Conservation (phyloP, 768 basidiomycete genomes). For the Coprinellus micaceus region DNA sequence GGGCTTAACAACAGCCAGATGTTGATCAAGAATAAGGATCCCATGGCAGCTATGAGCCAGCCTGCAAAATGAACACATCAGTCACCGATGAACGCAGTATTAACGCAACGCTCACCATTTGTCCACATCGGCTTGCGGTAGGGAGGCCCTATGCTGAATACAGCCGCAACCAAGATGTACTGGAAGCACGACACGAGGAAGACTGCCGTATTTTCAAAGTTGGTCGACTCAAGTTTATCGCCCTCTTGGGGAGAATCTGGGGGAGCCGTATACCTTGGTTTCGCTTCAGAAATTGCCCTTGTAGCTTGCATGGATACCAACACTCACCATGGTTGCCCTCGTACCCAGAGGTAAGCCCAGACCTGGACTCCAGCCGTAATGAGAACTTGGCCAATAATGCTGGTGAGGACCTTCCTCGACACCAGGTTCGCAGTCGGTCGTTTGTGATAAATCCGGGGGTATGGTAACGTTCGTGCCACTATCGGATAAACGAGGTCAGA, state of each 20-base stretch:
- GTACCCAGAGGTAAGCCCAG: conserved; percentile 89
- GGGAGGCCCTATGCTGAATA: conserved; percentile 97
- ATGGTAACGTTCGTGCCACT: conserved; percentile 97
- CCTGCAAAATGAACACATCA: conserved; percentile 37
- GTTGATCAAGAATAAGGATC: conserved; percentile 67
- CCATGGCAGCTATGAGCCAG: conserved; percentile 78
- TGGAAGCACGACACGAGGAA: conserved; percentile 98
- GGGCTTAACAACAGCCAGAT: conserved; percentile 73
- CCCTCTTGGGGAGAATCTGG: conserved; percentile 41
- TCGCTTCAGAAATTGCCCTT: not conserved
- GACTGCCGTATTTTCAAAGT: conserved; percentile 88
- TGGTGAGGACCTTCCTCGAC: conserved; percentile 90
- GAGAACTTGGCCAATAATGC: conserved; percentile 88
- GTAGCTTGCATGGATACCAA: not conserved
- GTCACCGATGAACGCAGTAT: conserved; percentile 5
- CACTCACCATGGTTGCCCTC: conserved; percentile 74
- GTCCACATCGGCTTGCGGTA: conserved; percentile 95
- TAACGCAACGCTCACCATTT: conserved; percentile 60
- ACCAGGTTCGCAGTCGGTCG: conserved; percentile 94
- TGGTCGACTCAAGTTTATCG: conserved; percentile 75
- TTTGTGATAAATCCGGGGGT: conserved; percentile 79
- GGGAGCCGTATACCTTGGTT: conserved; percentile 76
- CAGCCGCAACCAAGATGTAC: conserved; percentile 93
- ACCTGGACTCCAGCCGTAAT: conserved; percentile 80
- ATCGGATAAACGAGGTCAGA: conserved; percentile 6